These are phyloP conservation scores for Lecanicillium sp. DNA, from an alignment of 2,329 filamentous ascomycete species.

Conservation along the genomic window DNA sequence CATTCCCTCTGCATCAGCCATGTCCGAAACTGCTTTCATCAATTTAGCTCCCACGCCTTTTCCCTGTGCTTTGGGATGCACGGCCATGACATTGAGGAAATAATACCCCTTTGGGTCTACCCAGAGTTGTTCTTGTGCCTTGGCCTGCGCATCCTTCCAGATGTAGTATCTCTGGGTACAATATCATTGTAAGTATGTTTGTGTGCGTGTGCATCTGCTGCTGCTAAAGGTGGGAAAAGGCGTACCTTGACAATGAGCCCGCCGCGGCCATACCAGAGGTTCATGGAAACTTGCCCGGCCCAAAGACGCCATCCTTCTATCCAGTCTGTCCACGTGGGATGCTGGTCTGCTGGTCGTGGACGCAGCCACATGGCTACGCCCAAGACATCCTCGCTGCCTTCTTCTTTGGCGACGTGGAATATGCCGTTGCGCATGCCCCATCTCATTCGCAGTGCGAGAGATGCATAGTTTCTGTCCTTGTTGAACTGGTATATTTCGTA, in stretches of 20 bases:
- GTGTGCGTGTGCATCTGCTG: too few relatives aligned
- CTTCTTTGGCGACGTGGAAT: constrained; percentile 62
- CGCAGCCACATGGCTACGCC: constrained; percentile 68
- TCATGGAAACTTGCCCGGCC: constrained; percentile 58
- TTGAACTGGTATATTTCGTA: constrained; percentile 41
- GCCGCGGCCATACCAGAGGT: constrained; percentile 60
- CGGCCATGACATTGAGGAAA: constrained; percentile 69
- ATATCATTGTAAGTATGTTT: too few relatives aligned
- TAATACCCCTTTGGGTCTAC: constrained; percentile 61
- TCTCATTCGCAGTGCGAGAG: constrained; percentile 55
- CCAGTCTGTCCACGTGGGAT: constrained; percentile 54
- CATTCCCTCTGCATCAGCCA: constrained; percentile 56
- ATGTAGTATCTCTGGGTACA: constrained; percentile 58
- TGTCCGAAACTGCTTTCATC: constrained; percentile 54
- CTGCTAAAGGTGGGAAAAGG: too few relatives aligned
- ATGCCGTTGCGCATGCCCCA: constrained; percentile 65
- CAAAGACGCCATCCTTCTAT: constrained; percentile 59
- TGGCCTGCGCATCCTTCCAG: constrained; percentile 60
- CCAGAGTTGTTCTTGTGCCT: constrained; percentile 57
- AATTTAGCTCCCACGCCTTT: constrained; percentile 58
- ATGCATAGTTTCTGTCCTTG: constrained; percentile 50
- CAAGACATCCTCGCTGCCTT: constrained; percentile 45
- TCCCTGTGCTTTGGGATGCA: constrained; percentile 56
- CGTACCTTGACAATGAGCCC: constrained; percentile 54
- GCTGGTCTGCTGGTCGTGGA: constrained; percentile 39